Percentiles rank a stretch among this genome's conserved stretches.
Conservation (phyloP, 1,284 basidiomycete species). For the Boletus sp. region DNA sequence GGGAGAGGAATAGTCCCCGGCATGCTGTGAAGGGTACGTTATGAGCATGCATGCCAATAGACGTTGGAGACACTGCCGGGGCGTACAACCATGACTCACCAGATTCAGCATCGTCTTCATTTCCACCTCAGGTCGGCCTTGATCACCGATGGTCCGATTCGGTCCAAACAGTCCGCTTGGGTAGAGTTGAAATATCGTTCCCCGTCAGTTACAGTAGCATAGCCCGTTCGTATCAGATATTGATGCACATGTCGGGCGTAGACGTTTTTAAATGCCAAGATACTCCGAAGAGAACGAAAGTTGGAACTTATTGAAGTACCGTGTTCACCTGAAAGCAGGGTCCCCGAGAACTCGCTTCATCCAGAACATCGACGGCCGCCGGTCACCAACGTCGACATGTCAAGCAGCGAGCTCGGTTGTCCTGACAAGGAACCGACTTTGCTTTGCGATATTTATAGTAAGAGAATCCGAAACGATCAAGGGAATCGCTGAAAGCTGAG, state of each 20-base stretch:
- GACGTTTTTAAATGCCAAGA: not conserved
- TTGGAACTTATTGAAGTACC: not conserved
- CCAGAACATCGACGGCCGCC: not conserved
- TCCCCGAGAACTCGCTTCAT: constrained; percentile 1
- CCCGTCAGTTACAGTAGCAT: not conserved
- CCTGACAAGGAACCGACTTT: not conserved
- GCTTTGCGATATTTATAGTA: too few relatives aligned
- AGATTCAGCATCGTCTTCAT: constrained; percentile 1
- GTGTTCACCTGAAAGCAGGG: not conserved
- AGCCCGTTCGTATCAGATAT: constrained; percentile 5
- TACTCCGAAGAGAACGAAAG: too few relatives aligned
- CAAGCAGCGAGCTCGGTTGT: not conserved
- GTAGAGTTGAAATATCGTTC: not conserved
- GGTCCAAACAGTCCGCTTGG: not conserved
- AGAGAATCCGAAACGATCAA: not conserved
- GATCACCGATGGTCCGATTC: constrained; percentile 11
- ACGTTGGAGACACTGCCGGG: constrained; percentile 1
- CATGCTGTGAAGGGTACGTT: constrained; percentile 4
- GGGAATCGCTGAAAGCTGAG: not conserved
- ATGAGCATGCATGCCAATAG: constrained; percentile 4
- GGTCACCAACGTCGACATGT: too few relatives aligned
- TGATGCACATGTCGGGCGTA: not conserved
- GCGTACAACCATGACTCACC: not conserved
- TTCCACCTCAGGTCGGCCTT: constrained; percentile 3
- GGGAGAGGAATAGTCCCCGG: not conserved